Percentiles rank a stretch among this genome's conserved stretches.
These are phyloP conservation scores for Stemphylium vesicarium DNA, from an alignment of 2,329 filamentous ascomycete species.

Conservation along the genomic window DNA sequence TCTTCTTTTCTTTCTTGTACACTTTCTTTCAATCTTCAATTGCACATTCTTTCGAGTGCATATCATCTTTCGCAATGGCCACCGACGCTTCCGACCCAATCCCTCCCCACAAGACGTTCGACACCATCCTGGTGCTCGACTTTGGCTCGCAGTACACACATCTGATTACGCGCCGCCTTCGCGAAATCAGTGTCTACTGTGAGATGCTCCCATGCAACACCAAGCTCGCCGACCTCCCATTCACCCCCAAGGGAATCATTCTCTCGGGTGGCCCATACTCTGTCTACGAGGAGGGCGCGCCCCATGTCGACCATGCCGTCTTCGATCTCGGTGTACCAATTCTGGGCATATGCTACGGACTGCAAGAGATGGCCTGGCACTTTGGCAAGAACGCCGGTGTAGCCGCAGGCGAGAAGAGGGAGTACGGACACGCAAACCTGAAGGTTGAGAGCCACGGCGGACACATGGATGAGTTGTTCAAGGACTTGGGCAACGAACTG, in stretches of 20 bases:
- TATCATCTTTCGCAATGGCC: conserved; percentile 38
- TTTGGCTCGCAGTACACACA: conserved; percentile 77
- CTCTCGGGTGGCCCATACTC: conserved; percentile 75
- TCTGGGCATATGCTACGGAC: conserved; percentile 68
- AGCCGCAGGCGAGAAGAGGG: conserved; percentile 68
- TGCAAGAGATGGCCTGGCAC: conserved; percentile 77
- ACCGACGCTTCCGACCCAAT: conserved; percentile 51
- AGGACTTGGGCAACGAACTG: conserved; percentile 72
- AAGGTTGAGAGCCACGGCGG: conserved; percentile 62
- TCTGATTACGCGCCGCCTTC: conserved; percentile 75
- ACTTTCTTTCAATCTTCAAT: conserved; percentile 19
- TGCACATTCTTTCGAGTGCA: conserved; percentile 6
- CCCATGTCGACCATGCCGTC: conserved; percentile 80
- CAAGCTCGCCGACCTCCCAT: conserved; percentile 77
- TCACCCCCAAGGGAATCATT: conserved; percentile 84
- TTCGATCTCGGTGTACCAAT: conserved; percentile 74
- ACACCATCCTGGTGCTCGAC: conserved; percentile 75
- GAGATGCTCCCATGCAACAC: conserved; percentile 90
- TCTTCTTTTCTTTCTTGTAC: conserved; percentile 8
- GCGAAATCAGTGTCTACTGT: conserved; percentile 80
- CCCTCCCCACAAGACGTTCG: conserved; percentile 59
- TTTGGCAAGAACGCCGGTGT: conserved; percentile 66
- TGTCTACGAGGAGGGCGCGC: conserved; percentile 79
- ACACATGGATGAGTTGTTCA: conserved; percentile 80
- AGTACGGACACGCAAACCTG: conserved; percentile 75